phyloP scores from a whole-genome alignment of 345 rosid species.

The Mallotus nudiflorus region DNA sequence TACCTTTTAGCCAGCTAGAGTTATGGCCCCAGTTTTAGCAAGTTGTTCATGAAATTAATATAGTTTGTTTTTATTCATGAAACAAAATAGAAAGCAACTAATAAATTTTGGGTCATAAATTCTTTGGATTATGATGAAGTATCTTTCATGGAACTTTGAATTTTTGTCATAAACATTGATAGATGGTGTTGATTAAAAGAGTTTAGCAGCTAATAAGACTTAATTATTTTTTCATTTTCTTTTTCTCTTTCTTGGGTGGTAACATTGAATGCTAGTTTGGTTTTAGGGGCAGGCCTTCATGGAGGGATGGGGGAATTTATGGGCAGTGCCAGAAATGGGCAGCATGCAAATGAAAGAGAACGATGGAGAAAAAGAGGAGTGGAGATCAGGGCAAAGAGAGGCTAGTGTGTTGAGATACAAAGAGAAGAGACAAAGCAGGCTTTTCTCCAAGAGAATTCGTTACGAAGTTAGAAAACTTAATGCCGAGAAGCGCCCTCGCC shows the following conservation, averaged over 20 bases:
- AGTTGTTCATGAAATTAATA: neutral
- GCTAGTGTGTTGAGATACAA: constrained; percentile 91
- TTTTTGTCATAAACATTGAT: too few species aligned
- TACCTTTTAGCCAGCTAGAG: constrained; percentile 17
- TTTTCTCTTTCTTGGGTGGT: too few species aligned
- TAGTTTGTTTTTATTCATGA: neutral
- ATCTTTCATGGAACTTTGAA: too few species aligned
- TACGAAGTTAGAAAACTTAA: constrained; percentile 93
- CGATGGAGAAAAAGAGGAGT: constrained; percentile 32
- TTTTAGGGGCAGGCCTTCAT: constrained; percentile 34
- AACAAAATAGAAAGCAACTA: too few species aligned
- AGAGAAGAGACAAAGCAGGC: constrained; percentile 83
- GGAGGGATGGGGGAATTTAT: constrained; percentile 37
- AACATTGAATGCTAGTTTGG: neutral
- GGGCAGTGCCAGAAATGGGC: constrained; percentile 65
- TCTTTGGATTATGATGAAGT: too few species aligned
- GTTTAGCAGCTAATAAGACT: too few species aligned
- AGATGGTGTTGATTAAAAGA: too few species aligned
- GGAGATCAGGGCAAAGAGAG: constrained; percentile 62
- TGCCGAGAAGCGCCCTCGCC: constrained; percentile 92
- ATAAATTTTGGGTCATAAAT: too few species aligned
- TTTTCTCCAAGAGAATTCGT: constrained; percentile 78
- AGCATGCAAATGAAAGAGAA: constrained; percentile 13
- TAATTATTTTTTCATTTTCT: too few species aligned
- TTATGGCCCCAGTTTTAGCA: constrained; percentile 11